Base-by-base conservation (phyloP, 2,329 filamentous ascomycete genomes). In the Fusarium anthophilum region DNA sequence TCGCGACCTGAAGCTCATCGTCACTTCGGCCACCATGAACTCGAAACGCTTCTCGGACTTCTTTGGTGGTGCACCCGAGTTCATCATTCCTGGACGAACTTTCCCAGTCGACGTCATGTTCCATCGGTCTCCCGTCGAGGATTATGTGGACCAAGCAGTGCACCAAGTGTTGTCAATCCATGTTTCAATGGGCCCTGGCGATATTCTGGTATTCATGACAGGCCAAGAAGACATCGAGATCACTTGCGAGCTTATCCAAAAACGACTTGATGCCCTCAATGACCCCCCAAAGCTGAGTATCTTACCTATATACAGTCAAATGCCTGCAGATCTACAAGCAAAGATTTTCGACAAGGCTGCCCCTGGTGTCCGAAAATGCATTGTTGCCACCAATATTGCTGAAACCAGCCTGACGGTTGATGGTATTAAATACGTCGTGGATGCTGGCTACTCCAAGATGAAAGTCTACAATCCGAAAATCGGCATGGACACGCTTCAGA, bases 401-500 rank as follows among this genome's bases (percentile, higher is more conserved):
- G 96, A 99, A 83, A 99, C 96, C 0, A 98, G 95, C 87, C 86
- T 99, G 84, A 99, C 96, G 0, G 96, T 99, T 11, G 96, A 99
- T 80, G 96, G 96, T 75, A 99, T 99, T 83, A 98, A 98, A 92
- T 99, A 98, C 79, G 96, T 99, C 28, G 96, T 99, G 9, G 96
- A 99, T 81, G 91, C 94, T 4, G 96, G 96, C 2, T 99, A 96
- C 82, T 97, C 95, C 5, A 99, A 99, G 82, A 90, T 98, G 80
- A 99, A 99, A 81, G 96, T 99, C 9, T 99, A 98, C 84, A 99
- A 99, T 79, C 95, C 96, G 11, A 93, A 95, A 60, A 98, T 99
- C 94, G 96, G 96, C 65, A 99, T 99, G 96, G 96, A 99, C 79
- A 98, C 96, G 1, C 89, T 99, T 20, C 96, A 98, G 79, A 97